Evolutionary conservation across 768 basidiomycete species (phyloP), one percentile per base, ranked within the genome.

Genomic region (Galerina marginata): DNA sequence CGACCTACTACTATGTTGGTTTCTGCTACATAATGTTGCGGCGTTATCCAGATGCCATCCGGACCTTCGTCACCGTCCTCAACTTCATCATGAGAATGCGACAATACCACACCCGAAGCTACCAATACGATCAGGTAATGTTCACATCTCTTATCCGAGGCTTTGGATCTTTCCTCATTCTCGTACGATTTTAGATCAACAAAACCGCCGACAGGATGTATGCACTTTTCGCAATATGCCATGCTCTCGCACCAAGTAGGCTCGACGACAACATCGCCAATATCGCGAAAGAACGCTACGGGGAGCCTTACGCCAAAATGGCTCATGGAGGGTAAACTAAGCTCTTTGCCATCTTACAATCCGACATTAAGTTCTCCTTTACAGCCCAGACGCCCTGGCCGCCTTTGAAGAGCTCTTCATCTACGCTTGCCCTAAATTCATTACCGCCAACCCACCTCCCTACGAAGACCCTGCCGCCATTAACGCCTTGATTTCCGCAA

Each of bases 191-290:
- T 25, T 39, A 94, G 92, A 97, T 99, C 76, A 95, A 90, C 79
- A 98, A 98, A 82, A 96, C 92, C 15, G 96, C 94, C 3, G 97
- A 99, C 71, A 82, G 97, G 47, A 99, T 99, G 96, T 96, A 98
- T 69, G 95, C 95, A 5, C 76, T 99, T 36, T 92, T 98, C 63
- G 93, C 95, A 6, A 87, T 99, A 60, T 96, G 95, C 78, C 91
- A 94, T 66, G 91, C 93, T 1, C 83, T 99, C 9, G 95, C 95
- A 3, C 96, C 97, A 2, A 95, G 90, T 57, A 84, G 95, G 58
- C 79, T 96, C 62, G 96, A 99, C 69, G 96, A 97, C 72, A 95
- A 94, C 71, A 95, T 96, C 70, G 89, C 94, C 75, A 90, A 93
- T 72, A 89, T 89, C 55, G 92, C 95, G 42, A 94, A 94, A 72